phyloP scores from a whole-genome alignment of 129 eudicot species.

The Centrapalus pauciflorus region DNA sequence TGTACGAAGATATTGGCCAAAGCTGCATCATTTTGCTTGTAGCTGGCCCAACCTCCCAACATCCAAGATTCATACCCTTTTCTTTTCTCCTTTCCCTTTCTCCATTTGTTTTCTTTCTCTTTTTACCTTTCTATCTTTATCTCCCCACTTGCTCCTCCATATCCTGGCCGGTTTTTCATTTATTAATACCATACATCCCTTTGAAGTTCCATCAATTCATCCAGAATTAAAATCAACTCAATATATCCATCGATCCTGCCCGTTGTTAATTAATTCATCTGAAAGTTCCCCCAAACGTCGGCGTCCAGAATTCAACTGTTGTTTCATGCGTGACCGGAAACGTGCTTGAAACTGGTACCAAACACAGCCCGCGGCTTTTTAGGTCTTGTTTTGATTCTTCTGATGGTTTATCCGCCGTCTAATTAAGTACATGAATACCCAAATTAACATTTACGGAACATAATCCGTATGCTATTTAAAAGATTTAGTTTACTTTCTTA shows the following conservation, averaged over 20 bases:
- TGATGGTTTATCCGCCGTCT: conserved; percentile 46
- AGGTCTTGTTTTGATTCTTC: conserved; percentile 66
- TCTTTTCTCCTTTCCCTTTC: conserved; percentile 34
- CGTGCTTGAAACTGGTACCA: conserved; percentile 91
- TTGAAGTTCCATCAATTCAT: too few relatives aligned
- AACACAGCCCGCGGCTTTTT: conserved; percentile 81
- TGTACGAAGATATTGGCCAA: conserved; percentile 41
- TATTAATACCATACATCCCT: background rate
- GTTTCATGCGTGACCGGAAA: conserved; percentile 84
- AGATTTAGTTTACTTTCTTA: background rate
- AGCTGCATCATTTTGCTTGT: conserved; percentile 64
- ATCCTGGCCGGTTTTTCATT: conserved; percentile 14
- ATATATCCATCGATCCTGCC: background rate
- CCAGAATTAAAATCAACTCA: too few relatives aligned
- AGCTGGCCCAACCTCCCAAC: conserved; percentile 55
- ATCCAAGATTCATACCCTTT: conserved; percentile 37
- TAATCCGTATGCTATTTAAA: background rate
- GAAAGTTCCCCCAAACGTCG: conserved; percentile 89
- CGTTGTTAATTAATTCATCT: conserved; percentile 29
- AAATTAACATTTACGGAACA: background rate
- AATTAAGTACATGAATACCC: conserved; percentile 12
- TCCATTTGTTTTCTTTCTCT: conserved; percentile 27
- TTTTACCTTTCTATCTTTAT: conserved; percentile 34
- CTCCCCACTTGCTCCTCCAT: conserved; percentile 32
- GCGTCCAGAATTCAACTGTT: conserved; percentile 89